These are phyloP conservation scores for Beauveria brongniartii DNA, from an alignment of 2,329 filamentous ascomycete species.

Conservation along the genomic window DNA sequence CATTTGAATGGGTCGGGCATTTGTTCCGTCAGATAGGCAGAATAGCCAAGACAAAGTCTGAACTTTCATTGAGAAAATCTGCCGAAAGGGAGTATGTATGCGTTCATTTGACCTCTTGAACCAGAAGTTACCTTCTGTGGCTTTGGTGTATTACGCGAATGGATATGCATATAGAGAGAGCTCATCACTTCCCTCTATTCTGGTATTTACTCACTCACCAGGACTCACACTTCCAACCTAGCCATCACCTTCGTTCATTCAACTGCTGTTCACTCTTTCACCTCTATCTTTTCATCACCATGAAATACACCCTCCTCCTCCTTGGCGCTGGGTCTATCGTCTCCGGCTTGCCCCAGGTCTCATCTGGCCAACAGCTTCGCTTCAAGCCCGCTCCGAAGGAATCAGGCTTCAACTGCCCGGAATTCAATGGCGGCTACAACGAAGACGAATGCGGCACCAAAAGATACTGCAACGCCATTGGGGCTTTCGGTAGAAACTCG, in stretches of 20 bases:
- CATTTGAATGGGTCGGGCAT: too few relatives aligned
- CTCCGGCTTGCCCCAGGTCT: neutral
- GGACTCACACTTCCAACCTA: neutral
- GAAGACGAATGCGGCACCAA: neutral
- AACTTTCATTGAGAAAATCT: too few relatives aligned
- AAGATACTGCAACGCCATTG: neutral
- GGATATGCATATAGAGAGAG: neutral
- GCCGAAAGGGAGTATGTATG: too few relatives aligned
- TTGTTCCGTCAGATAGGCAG: too few relatives aligned
- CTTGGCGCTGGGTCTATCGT: neutral
- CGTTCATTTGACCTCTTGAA: too few relatives aligned
- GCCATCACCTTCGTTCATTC: neutral
- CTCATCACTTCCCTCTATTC: neutral
- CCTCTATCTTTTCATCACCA: neutral
- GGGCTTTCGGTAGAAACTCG: neutral
- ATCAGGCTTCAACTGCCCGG: neutral
- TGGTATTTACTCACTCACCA: neutral
- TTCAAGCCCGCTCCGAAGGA: neutral
- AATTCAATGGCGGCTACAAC: neutral
- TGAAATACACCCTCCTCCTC: neutral
- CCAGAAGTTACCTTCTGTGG: too few relatives aligned
- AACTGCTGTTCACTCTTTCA: neutral
- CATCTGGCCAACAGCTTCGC: neutral
- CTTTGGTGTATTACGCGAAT: too few relatives aligned
- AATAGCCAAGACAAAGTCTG: too few relatives aligned